Evolutionary conservation across 257 asterid genomes (phyloP).

Genomic region (Solanum dulcamara): DNA sequence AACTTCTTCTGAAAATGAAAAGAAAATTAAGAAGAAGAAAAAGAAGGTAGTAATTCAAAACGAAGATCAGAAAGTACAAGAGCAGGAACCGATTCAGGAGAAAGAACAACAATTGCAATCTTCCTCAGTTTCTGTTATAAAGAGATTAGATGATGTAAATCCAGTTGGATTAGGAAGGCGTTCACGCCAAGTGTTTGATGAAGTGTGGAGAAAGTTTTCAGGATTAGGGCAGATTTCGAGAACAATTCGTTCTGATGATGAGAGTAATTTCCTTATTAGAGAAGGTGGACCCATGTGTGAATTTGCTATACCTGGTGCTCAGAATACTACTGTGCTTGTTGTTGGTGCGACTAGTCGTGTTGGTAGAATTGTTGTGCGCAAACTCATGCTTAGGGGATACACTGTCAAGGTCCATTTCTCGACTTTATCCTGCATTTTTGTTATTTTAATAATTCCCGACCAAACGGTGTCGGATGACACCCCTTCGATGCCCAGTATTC

Average conservation of each 20-base stretch:
- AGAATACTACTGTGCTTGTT: slow-evolving; percentile 88
- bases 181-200: slow-evolving; percentile 83
- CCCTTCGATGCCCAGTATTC: too few species aligned
- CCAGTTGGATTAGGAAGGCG: slow-evolving; percentile 91
- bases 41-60: slow-evolving; percentile 20
- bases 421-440: too few species aligned
- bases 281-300: slow-evolving; percentile 98
- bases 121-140: slow-evolving; percentile 38
- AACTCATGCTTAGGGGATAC: slow-evolving; percentile 96
- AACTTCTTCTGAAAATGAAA: slow-evolving; percentile 18
- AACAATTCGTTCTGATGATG: slow-evolving; percentile 56
- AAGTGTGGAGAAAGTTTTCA: slow-evolving; percentile 92
- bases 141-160: slow-evolving; percentile 74
- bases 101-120: slow-evolving; percentile 4
- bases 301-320: slow-evolving; percentile 90
- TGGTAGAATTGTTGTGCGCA: slow-evolving; percentile 83
- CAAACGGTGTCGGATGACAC: too few species aligned
- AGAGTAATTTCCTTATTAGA: slow-evolving; percentile 42
- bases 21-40: slow-evolving; percentile 28
- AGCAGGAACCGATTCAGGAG: background rate
- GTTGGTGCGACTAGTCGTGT: slow-evolving; percentile 98
- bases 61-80: background rate
- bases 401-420: slow-evolving; percentile 57
- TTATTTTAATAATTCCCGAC: too few species aligned
- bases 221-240: slow-evolving; percentile 93